phyloP scores from a whole-genome alignment of 1,284 basidiomycete species.

The Trichosporon sp. region DNA sequence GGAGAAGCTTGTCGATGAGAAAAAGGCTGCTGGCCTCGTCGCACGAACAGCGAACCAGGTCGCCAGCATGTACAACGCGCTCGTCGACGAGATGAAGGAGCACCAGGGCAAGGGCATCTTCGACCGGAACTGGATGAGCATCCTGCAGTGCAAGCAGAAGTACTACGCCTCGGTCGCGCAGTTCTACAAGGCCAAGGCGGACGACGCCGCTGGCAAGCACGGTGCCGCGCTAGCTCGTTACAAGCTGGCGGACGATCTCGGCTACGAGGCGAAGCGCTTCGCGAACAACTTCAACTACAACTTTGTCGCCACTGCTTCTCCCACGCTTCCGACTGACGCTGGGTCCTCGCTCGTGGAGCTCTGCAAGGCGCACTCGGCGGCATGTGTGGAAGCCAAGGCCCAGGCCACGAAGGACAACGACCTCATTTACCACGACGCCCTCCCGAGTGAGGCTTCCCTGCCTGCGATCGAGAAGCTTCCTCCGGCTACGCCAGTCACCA shows the following conservation, averaged over 20 bases:
- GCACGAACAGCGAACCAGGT: constrained; percentile 84
- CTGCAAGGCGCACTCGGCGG: constrained; percentile 76
- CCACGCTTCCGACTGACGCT: constrained; percentile 86
- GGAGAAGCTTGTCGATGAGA: constrained; percentile 90
- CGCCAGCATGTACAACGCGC: constrained; percentile 73
- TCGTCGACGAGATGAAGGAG: constrained; percentile 90
- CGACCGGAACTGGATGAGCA: constrained; percentile 84
- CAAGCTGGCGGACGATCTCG: constrained; percentile 73
- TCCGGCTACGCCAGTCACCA: constrained; percentile 78
- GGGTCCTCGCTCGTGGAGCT: constrained; percentile 76
- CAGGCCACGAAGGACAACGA: constrained; percentile 90
- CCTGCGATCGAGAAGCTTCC: constrained; percentile 76
- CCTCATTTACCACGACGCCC: constrained; percentile 94
- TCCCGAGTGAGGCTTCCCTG: constrained; percentile 78
- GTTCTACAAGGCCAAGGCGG: constrained; percentile 80
- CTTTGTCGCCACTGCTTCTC: constrained; percentile 71
- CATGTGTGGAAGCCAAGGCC: constrained; percentile 73
- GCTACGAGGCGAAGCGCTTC: constrained; percentile 79
- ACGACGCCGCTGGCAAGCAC: constrained; percentile 75
- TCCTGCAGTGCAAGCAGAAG: constrained; percentile 79
- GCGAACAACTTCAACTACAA: constrained; percentile 72
- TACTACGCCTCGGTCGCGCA: constrained; percentile 84
- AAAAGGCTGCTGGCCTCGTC: constrained; percentile 77
- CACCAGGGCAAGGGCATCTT: constrained; percentile 94
- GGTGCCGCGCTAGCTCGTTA: constrained; percentile 84